Conservation (phyloP, 805 yeast genomes). For the Vanderwaltozyma tropicalis region DNA sequence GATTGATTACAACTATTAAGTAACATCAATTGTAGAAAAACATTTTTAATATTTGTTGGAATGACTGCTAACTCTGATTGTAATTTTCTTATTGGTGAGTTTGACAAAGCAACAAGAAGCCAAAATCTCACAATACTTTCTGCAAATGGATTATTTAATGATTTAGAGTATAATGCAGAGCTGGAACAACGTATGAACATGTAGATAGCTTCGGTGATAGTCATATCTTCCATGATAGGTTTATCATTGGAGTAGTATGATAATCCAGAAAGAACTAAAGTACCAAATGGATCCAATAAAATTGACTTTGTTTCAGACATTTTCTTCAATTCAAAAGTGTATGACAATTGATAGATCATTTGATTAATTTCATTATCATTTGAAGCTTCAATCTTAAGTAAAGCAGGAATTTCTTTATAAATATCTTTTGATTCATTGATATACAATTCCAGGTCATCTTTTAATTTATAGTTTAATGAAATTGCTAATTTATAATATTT, state of each 20-base stretch:
- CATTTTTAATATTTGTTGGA: conserved; percentile 26
- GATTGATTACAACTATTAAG: conserved; percentile 30
- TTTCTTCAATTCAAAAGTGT: conserved; percentile 26
- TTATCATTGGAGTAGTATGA: conserved; percentile 13
- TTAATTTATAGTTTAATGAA: conserved; percentile 54
- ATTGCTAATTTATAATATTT: conserved; percentile 38
- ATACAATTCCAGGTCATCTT: conserved; percentile 28
- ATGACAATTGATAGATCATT: conserved; percentile 30
- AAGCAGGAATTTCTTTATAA: conserved; percentile 25
- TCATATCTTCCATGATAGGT: conserved; percentile 8
- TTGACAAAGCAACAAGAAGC: conserved; percentile 28
- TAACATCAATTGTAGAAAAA: conserved; percentile 36
- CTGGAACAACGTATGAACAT: conserved; percentile 33
- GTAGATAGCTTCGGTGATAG: conserved; percentile 26
- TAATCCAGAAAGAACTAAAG: conserved; percentile 21
- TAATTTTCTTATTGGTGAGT: conserved; percentile 12
- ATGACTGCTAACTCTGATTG: conserved; percentile 10
- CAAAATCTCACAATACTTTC: conserved; percentile 27
- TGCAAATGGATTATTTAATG: conserved; percentile 15
- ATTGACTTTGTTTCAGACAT: conserved; percentile 23
- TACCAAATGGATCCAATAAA: conserved; percentile 27
- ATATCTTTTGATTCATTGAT: conserved; percentile 32
- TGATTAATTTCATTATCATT: conserved; percentile 19
- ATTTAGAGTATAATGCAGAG: conserved; percentile 30
- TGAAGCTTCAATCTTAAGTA: neutral